Evolutionary conservation across 768 basidiomycete species (phyloP).

Genomic region (Amanita muscaria): DNA sequence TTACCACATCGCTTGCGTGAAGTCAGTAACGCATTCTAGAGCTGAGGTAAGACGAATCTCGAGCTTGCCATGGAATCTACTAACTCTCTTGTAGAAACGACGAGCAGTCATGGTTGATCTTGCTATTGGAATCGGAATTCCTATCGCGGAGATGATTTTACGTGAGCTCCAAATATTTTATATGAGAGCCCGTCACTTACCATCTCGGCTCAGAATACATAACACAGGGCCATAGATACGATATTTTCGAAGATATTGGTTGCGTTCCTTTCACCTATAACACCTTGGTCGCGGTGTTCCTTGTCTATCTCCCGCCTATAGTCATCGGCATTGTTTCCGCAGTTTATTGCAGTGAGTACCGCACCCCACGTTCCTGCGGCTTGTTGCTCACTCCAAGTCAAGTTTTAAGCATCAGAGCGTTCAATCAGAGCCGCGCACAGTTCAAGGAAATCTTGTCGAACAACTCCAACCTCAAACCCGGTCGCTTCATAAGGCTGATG

Average conservation of each 20-base stretch:
- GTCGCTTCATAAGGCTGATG: constrained; percentile 53
- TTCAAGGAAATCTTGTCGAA: constrained; percentile 34
- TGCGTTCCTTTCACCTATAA: constrained; percentile 45
- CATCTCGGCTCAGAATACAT: constrained; percentile 30
- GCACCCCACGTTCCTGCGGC: neutral
- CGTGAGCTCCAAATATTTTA: constrained; percentile 22
- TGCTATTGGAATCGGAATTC: constrained; percentile 44
- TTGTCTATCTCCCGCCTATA: constrained; percentile 35
- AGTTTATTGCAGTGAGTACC: constrained; percentile 24
- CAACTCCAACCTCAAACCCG: constrained; percentile 30
- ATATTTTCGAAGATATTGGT: constrained; percentile 51
- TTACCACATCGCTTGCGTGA: constrained; percentile 47
- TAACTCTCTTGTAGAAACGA: constrained; percentile 30
- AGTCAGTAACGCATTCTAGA: constrained; percentile 39
- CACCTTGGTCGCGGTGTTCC: constrained; percentile 33
- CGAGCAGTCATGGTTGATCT: constrained; percentile 42
- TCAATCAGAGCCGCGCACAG: constrained; percentile 32
- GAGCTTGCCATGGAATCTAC: neutral
- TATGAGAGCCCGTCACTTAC: constrained; percentile 8
- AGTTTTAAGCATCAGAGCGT: constrained; percentile 30
- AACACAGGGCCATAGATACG: constrained; percentile 49
- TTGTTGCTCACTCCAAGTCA: neutral
- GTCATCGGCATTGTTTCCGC: constrained; percentile 32
- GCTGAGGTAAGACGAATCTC: constrained; percentile 25
- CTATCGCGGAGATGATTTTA: constrained; percentile 37